A percentile compares a stretch with the other conserved stretches of the same genome.
Conservation (phyloP, 2,329 filamentous ascomycete species). For the Aspergillus neoniger region DNA sequence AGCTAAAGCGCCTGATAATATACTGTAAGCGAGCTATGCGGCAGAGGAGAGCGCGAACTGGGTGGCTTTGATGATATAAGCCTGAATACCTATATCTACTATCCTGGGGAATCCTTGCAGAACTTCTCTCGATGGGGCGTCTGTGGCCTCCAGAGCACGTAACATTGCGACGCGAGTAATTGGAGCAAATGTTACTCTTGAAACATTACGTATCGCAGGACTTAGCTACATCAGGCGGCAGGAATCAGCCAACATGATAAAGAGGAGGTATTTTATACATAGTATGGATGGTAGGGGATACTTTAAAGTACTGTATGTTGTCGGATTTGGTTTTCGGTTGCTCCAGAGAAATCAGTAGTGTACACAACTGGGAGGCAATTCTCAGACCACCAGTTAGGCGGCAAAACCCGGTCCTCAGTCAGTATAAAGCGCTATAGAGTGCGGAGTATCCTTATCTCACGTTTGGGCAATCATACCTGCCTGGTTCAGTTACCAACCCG, state of each 20-base stretch:
- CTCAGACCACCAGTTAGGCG: not conserved
- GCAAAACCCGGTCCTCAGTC: not conserved
- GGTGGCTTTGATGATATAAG: not conserved
- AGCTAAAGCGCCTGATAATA: not conserved
- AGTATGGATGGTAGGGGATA: not conserved
- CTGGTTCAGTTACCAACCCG: slow-evolving; percentile 2
- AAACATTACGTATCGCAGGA: not conserved
- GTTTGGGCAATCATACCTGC: not conserved
- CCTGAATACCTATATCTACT: not conserved
- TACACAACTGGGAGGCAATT: not conserved
- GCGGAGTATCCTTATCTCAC: not conserved
- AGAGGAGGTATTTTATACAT: not conserved
- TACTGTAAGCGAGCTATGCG: slow-evolving; percentile 9
- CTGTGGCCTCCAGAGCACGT: not conserved
- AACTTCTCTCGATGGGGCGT: not conserved
- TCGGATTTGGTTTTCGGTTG: not conserved
- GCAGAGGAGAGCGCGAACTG: not conserved
- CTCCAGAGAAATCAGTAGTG: no score
- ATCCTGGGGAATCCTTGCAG: slow-evolving; percentile 1
- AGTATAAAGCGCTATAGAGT: not conserved
- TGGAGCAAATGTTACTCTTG: not conserved
- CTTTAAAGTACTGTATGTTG: no score
- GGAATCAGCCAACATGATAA: not conserved
- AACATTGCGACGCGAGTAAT: not conserved
- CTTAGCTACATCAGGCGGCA: not conserved